Evolutionary conservation across 2,329 filamentous ascomycete species (phyloP), one percentile per base, ranked within the genome.

Genomic region (Dothideomycetes sp.): DNA sequence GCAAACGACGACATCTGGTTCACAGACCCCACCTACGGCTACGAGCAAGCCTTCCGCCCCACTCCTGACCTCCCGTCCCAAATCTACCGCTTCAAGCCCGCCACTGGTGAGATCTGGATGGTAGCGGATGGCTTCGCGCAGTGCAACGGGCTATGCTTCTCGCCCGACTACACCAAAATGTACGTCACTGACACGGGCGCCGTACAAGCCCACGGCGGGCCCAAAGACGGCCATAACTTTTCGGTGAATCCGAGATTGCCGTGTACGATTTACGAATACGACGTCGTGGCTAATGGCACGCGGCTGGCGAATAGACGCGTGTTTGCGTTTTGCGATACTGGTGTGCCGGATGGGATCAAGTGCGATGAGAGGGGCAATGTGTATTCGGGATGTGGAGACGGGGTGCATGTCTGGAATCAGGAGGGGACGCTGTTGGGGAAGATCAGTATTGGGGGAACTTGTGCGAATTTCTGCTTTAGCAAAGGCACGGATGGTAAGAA

Each of bases 21-120:
- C 49, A 80, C 75, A 2, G 76, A 81, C 42, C 69, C 72, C 0
- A 63, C 68, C 5, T 80, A 80, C 46, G 77, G 73, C 3, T 72
- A 64, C 44, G 61, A 72, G 31, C 75, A 79, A 49, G 63, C 72
- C 17, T 78, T 79, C 48, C 64, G 75, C 0, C 69, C 69, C 0
- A 46, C 53, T 4, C 74, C 74, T 0, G 67, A 66, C 0, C 51
- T 78, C 9, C 70, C 63, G 4, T 71, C 69, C 42, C 75, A 79
- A 49, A 72, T 79, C 0, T 79, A 78, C 50, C 66, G 73, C 2
- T 69, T 70, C 34, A 66, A 73, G 33, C 64, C 67, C 1, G 48
- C 45, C 0, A 75, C 68, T 0, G 69, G 69, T 0, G 66, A 69
- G 1, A 56, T 78, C 3, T 63, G 66, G 1, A 68, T 70, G 0